Conservation (phyloP, 2,329 filamentous ascomycete genomes). For the Metarhizium sp. region DNA sequence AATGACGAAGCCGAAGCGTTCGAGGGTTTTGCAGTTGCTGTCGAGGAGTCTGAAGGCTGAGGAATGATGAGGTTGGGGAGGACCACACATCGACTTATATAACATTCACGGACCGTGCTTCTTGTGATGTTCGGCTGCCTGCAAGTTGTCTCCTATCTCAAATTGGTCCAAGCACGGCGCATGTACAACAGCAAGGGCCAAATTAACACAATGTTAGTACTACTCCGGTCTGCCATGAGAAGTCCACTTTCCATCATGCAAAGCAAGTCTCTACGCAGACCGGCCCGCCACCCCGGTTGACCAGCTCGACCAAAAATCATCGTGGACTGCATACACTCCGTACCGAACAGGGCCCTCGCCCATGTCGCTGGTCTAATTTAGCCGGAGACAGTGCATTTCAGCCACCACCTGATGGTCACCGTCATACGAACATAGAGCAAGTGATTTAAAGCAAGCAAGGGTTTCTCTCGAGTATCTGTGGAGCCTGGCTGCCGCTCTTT, state of each 20-base stretch:
- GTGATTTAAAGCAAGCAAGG: too few relatives aligned
- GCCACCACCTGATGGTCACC: background rate
- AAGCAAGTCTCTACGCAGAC: background rate
- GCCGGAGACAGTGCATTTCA: background rate
- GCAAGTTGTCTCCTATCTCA: background rate
- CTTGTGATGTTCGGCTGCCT: background rate
- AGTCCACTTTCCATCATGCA: too few relatives aligned
- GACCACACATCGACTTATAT: background rate
- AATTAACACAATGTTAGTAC: background rate
- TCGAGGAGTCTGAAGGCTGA: background rate
- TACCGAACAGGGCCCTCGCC: background rate
- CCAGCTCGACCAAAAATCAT: background rate
- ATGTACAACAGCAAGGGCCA: background rate
- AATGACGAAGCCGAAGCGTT: conserved; percentile 4
- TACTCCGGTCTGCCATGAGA: background rate
- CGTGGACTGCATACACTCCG: background rate
- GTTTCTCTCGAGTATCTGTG: background rate
- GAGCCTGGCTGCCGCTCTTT: background rate
- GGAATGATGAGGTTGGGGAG: background rate
- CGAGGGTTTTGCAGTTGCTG: conserved; percentile 1
- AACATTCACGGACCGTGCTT: background rate
- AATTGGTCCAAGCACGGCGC: background rate
- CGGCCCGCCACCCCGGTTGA: background rate
- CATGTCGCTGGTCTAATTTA: background rate
- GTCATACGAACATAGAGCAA: background rate